Percentiles rank a stretch among this genome's conserved stretches.
Evolutionary conservation across 2,329 filamentous ascomycete genomes (phyloP).

Genomic region (Trichoderma asperellum): DNA sequence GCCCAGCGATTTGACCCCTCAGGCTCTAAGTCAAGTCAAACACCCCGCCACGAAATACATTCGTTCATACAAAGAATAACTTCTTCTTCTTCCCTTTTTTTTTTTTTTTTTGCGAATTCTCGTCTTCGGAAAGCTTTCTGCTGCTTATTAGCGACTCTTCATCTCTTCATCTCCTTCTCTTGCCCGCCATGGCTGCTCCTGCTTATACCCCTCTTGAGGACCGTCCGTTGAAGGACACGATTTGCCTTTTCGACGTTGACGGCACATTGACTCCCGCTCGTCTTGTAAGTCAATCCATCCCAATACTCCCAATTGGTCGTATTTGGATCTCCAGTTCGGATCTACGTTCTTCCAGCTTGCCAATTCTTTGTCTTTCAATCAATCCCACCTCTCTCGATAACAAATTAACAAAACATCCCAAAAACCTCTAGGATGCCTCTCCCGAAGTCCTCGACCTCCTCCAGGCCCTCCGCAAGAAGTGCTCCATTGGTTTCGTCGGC

Average conservation of each 20-base stretch:
- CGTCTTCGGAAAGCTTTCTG: background rate
- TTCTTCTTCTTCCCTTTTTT: background rate
- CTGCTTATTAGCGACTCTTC: background rate
- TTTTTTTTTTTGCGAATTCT: background rate
- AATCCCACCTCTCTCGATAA: background rate
- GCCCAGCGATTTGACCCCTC: conserved; percentile 29
- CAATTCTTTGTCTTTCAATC: background rate
- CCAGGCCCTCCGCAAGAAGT: conserved; percentile 78
- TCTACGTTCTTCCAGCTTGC: background rate
- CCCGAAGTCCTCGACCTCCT: conserved; percentile 85
- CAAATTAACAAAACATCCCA: background rate
- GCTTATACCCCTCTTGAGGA: conserved; percentile 75
- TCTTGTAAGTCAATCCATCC: conserved; percentile 56
- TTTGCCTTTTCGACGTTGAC: conserved; percentile 96
- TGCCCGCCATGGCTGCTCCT: conserved; percentile 48
- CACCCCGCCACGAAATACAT: conserved; percentile 22
- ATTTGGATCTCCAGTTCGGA: background rate
- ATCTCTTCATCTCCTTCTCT: background rate
- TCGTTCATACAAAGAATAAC: background rate
- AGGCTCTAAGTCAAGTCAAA: conserved; percentile 10
- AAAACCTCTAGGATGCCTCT: conserved; percentile 60
- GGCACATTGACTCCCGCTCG: conserved; percentile 85
- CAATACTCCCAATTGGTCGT: background rate
- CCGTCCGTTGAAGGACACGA: conserved; percentile 88
- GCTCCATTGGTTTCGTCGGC: conserved; percentile 89